A percentile compares a stretch with the other conserved stretches of the same genome.
phyloP scores from a whole-genome alignment of 345 rosid genomes.

The Barbarea vulgaris region DNA sequence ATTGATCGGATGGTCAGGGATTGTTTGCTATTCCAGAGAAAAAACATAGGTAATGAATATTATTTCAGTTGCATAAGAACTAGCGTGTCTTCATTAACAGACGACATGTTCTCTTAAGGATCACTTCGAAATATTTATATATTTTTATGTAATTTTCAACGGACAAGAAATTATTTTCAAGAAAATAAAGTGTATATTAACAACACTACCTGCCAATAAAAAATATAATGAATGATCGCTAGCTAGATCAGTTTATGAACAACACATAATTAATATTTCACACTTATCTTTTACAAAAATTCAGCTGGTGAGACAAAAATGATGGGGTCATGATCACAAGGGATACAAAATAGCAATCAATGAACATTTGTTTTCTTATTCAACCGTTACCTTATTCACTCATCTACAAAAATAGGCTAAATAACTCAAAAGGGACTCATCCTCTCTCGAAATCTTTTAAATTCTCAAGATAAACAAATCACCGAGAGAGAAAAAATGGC shows the following conservation, averaged over 20 bases:
- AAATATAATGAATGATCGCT: not conserved
- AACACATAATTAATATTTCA: not conserved
- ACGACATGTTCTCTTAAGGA: slow-evolving; percentile 11
- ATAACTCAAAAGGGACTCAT: slow-evolving; percentile 14
- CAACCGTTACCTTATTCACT: slow-evolving; percentile 17
- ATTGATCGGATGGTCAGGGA: too few relatives aligned
- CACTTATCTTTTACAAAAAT: slow-evolving; percentile 2
- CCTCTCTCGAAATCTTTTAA: not conserved
- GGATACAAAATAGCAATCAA: slow-evolving; percentile 21
- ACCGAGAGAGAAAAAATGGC: not conserved
- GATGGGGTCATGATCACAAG: slow-evolving; percentile 13
- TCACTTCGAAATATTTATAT: not conserved
- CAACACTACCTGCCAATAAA: slow-evolving; percentile 6
- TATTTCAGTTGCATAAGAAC: too few relatives aligned
- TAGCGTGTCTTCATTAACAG: not conserved
- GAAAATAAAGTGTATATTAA: not conserved
- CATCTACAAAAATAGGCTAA: slow-evolving; percentile 15
- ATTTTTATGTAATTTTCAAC: not conserved
- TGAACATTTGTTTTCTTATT: slow-evolving; percentile 6
- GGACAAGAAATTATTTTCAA: not conserved
- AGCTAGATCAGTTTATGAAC: not conserved
- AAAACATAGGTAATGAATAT: too few relatives aligned
- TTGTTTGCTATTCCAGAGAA: too few relatives aligned
- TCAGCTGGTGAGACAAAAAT: slow-evolving; percentile 17
- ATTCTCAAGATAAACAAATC: not conserved